Base-by-base conservation (phyloP, 257 asterid species). In the Rehmannia glutinosa region DNA sequence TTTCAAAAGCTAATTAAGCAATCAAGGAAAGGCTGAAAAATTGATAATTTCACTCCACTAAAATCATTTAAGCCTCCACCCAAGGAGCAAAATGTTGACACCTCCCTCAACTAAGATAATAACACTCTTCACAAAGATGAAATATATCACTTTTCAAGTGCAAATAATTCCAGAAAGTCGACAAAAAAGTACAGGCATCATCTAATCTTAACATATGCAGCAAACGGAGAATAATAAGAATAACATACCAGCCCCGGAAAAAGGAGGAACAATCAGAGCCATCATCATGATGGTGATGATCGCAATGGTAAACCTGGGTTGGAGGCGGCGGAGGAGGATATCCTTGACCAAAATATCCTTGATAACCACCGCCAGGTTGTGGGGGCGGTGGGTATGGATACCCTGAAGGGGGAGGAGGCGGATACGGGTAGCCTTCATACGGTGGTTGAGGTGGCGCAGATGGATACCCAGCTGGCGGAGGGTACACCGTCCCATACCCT, bases 221-320 rank as follows among this genome's bases (percentile, higher is more conserved):
- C 50, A 68, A 36, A 45, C 2, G 67, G 51, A 27, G 35, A 17
- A 7, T 32, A 8, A n/a, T 23, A 17, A 21, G 2, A 56, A 28
- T 0, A 47, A 57, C 86, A 39, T 83, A 88, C 96, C 96, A 88
- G 77, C 91, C 94, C 57, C 89, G 86, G 5, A 84, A 64, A 58
- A 86, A 86, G 69, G 96, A 88, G 75, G 16, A 7, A 66, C 87
- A 86, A 43, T 77, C 84, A 60, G 79, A 33, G 28, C 43, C 60
- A 47, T 64, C 75, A 42, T 83, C 78, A 47, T 77, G 10, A 72
- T 82, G 90, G 50, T 80, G 75, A 79, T 86, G 89, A 6, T 83
- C 84, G 39, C 69, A 77, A 35, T 80, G 85, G 80, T 78, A 62
- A 47, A 73, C 84, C 55, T 72, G 77, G 24, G 79, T 63, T 0